Conservation (phyloP, 116 monocot species). For the Phalaenopsis hybrid region DNA sequence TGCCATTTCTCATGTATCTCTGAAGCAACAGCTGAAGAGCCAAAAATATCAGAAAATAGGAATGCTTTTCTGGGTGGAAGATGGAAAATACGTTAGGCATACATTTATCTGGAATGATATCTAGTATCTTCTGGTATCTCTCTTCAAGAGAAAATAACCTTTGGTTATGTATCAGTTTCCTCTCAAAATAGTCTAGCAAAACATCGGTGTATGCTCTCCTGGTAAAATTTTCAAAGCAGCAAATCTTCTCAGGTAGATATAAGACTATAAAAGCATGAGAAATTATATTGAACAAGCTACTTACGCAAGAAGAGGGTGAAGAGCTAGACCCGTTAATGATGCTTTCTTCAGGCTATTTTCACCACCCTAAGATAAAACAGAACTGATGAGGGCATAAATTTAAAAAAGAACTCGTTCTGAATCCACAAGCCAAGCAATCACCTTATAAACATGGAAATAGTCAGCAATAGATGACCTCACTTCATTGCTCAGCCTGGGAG, state of each 20-base stretch:
- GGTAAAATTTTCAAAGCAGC: slow-evolving; percentile 8
- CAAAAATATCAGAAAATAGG: neutral
- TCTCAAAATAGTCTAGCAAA: slow-evolving; percentile 59
- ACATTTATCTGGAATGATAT: slow-evolving; percentile 87
- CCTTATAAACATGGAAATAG: slow-evolving; percentile 90
- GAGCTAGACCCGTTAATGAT: slow-evolving; percentile 58
- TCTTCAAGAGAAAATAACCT: slow-evolving; percentile 59
- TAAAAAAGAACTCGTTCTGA: neutral
- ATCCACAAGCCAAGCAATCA: slow-evolving; percentile 10
- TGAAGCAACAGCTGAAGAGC: slow-evolving; percentile 56
- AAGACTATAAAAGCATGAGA: neutral
- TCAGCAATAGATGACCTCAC: slow-evolving; percentile 82
- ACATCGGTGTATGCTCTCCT: slow-evolving; percentile 86
- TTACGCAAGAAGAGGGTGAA: slow-evolving; percentile 94
- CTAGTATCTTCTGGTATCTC: slow-evolving; percentile 73
- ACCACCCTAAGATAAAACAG: slow-evolving; percentile 37
- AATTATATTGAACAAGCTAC: slow-evolving; percentile 10
- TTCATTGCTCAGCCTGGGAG: slow-evolving; percentile 74
- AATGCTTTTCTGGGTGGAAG: neutral
- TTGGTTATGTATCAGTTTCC: slow-evolving; percentile 56
- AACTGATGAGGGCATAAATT: neutral
- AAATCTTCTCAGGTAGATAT: slow-evolving; percentile 1
- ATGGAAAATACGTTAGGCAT: slow-evolving; percentile 12
- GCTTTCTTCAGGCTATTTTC: slow-evolving; percentile 85
- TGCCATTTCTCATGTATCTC: slow-evolving; percentile 85